Base-by-base conservation (phyloP, 1,284 basidiomycete species). In the Pascua guehoae region DNA sequence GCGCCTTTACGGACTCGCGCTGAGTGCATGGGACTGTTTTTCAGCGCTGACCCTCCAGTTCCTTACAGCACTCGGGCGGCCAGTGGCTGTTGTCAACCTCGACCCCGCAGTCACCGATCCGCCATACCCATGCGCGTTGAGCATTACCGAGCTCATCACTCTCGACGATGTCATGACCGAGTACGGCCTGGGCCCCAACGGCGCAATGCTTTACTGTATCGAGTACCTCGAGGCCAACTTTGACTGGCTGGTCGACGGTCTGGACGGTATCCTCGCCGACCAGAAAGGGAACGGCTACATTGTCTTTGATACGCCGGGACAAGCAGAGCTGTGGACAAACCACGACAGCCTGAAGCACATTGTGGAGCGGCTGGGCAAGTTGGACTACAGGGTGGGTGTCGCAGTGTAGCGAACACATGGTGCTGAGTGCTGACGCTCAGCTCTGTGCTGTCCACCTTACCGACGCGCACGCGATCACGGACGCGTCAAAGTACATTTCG, bases 291-390 rank as follows among this genome's bases (percentile, higher is more conserved):
- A 71, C 61, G 69, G 69, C 18, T 98, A 96, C 77, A 84, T 98
- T 47, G 80, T 98, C 42, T 96, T 99, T 74, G 96, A 99, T 76
- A 84, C 97, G 7, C 95, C 96, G 0, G 96, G 96, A 0, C 96
- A 99, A 78, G 95, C 98, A 48, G 96, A 99, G 76, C 80, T 99
- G 45, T 92, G 89, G 77, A 98, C 96, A 53, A 97, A 95, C 72
- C 96, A 98, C 70, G 85, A 87, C 40, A 91, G 88, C 73, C 78
- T 95, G 69, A 94, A 88, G 80, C 83, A 81, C 56, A 87, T 94
- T 62, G 82, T 90, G 9, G 82, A 84, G 61, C 86, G 82, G 66
- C 79, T 94, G 61, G 81, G 80, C 52, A 93, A 91, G 77, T 74
- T 81, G 66, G 87, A 88, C n/a, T 92, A 90, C 73, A 81, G 93